A percentile compares a stretch with the other conserved stretches of the same genome.
phyloP scores from a whole-genome alignment of 2,329 filamentous ascomycete species.

The Aureobasidium sp. region DNA sequence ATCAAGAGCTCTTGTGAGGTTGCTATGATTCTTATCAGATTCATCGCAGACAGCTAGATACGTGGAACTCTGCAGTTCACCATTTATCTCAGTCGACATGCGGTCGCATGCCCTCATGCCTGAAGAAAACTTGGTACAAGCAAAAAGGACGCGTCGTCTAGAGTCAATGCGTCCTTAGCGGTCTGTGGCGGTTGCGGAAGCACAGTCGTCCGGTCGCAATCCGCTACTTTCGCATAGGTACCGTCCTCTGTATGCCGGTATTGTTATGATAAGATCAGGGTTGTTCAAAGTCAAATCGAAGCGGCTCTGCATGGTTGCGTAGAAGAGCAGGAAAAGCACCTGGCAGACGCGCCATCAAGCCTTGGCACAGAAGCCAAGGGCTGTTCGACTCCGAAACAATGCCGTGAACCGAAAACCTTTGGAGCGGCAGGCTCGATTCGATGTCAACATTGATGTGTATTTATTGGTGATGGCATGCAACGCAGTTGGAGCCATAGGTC shows the following conservation, averaged over 20 bases:
- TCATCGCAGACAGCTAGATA: neutral
- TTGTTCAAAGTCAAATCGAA: neutral
- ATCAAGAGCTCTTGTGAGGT: neutral
- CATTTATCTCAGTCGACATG: neutral
- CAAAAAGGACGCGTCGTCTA: neutral
- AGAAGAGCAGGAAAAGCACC: neutral
- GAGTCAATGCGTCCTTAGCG: slow-evolving; percentile 1
- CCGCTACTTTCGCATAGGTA: neutral
- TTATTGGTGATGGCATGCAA: neutral
- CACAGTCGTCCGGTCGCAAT: neutral
- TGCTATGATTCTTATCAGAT: neutral
- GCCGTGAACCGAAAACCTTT: neutral
- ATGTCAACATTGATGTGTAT: neutral
- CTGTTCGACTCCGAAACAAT: neutral
- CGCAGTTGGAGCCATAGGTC: neutral
- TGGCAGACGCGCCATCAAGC: neutral
- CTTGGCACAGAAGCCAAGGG: neutral
- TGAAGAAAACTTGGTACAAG: neutral
- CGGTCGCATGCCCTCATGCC: neutral
- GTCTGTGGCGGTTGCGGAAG: neutral
- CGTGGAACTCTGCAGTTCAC: neutral
- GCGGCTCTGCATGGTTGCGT: neutral
- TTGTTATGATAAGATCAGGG: neutral
- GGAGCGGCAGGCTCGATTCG: neutral
- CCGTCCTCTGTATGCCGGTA: neutral